These are phyloP conservation scores for Omphalea diandra DNA, from an alignment of 441 rosid genomes.

Conservation along the genomic window DNA sequence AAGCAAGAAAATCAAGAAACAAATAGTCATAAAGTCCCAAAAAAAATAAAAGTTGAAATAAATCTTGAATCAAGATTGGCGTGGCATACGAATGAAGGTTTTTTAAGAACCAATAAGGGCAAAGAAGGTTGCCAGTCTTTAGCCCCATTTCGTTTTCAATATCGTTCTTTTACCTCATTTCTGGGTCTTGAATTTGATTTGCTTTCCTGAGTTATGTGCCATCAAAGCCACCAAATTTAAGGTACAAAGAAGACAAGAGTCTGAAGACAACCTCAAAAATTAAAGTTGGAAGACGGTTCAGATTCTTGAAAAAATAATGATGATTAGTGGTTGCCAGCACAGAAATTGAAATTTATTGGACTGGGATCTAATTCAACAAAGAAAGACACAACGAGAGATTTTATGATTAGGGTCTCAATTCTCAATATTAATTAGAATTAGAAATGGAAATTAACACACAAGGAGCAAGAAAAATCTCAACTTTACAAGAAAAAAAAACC, in stretches of 20 bases:
- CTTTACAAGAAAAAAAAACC: not conserved
- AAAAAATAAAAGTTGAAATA: conserved; percentile 2
- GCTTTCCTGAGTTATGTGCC: conserved; percentile 14
- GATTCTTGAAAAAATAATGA: conserved; percentile 1
- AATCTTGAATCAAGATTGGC: not conserved
- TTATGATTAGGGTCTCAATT: conserved; percentile 13
- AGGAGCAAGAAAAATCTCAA: conserved; percentile 2
- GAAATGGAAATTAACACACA: not conserved
- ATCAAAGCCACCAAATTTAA: conserved; percentile 28
- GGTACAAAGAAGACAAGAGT: not conserved
- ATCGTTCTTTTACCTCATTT: conserved; percentile 43
- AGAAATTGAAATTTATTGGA: not conserved
- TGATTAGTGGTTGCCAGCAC: conserved; percentile 18
- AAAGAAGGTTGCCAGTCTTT: conserved; percentile 4
- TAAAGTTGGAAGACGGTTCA: conserved; percentile 6
- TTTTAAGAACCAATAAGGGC: too few species aligned
- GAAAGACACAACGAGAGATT: not conserved
- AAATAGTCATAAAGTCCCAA: not conserved
- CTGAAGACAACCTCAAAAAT: conserved; percentile 4
- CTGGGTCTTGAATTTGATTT: conserved; percentile 19
- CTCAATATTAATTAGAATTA: not conserved
- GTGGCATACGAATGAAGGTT: not conserved
- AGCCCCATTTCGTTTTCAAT: conserved; percentile 1
- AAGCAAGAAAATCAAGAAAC: not conserved
- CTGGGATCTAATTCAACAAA: conserved; percentile 14